These are phyloP conservation scores for Tuber calosporum DNA, from an alignment of 495 filamentous ascomycete species.

Conservation along the genomic window DNA sequence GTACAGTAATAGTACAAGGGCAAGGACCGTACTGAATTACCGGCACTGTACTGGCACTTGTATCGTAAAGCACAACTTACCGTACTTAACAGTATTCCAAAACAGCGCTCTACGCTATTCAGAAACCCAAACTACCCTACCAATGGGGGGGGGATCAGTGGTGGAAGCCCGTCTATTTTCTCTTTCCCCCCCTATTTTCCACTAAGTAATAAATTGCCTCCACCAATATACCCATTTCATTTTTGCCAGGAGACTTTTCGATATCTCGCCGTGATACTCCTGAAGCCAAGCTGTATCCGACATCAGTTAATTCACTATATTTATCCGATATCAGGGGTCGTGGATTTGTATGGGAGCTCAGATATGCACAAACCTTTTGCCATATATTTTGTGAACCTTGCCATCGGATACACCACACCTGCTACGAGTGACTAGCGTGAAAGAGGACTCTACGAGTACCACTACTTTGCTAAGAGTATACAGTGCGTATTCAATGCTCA, in stretches of 20 bases:
- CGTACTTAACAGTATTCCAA: not conserved
- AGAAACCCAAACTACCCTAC: not conserved
- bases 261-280: not conserved
- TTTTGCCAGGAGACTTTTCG: not conserved
- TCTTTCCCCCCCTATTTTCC: not conserved
- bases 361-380: too few relatives aligned
- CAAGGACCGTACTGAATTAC: not conserved
- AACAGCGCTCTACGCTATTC: not conserved
- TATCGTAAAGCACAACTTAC: not conserved
- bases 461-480: not conserved
- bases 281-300: too few relatives aligned
- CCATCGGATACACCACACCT: too few relatives aligned
- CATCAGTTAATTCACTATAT: too few relatives aligned
- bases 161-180: not conserved
- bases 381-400: too few relatives aligned
- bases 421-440: too few relatives aligned
- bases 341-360: too few relatives aligned
- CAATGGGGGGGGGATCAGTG: not conserved
- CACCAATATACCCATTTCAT: not conserved
- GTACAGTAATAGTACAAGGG: too few relatives aligned
- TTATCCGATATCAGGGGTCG: too few relatives aligned
- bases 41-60: too few relatives aligned
- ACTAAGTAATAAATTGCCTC: not conserved
- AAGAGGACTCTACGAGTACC: not conserved
- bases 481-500: too few relatives aligned